Conservation (phyloP, 192 early-diverging fungal genomes). For the Backusella liffmaniae region DNA sequence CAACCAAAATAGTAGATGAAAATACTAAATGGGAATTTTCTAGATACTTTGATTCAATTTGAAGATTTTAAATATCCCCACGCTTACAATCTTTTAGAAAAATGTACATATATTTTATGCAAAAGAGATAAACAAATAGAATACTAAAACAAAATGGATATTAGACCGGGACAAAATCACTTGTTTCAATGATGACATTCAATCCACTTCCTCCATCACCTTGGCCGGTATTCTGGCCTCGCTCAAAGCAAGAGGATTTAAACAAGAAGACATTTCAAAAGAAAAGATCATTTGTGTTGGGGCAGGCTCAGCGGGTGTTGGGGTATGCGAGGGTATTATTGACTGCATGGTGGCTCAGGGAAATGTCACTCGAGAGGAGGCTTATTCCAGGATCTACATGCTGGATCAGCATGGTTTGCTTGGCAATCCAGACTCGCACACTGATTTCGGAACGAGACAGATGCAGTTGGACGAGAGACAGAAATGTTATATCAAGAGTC, state of each 20-base stretch:
- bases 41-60: constrained; percentile 25
- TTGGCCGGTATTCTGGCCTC: constrained; percentile 57
- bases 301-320: constrained; percentile 66
- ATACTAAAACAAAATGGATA: constrained; percentile 58
- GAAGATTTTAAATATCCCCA: constrained; percentile 30
- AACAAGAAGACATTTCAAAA: constrained; percentile 44
- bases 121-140: neutral
- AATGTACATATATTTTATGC: constrained; percentile 19
- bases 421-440: constrained; percentile 27
- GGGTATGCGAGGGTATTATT: constrained; percentile 41
- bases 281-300: constrained; percentile 59
- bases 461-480: constrained; percentile 41
- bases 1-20: neutral
- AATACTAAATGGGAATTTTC: neutral
- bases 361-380: constrained; percentile 35
- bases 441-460: neutral
- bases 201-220: constrained; percentile 80
- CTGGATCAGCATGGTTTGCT: constrained; percentile 45
- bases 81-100: constrained; percentile 20
- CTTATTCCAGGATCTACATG: constrained; percentile 46
- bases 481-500: constrained; percentile 37
- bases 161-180: constrained; percentile 66
- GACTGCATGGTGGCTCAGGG: constrained; percentile 29
- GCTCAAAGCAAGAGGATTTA: constrained; percentile 27
- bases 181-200: constrained; percentile 94